Evolutionary conservation across 331 rosid genomes (phyloP), one percentile per base, ranked within the genome.

Genomic region (Quercus lobata): DNA sequence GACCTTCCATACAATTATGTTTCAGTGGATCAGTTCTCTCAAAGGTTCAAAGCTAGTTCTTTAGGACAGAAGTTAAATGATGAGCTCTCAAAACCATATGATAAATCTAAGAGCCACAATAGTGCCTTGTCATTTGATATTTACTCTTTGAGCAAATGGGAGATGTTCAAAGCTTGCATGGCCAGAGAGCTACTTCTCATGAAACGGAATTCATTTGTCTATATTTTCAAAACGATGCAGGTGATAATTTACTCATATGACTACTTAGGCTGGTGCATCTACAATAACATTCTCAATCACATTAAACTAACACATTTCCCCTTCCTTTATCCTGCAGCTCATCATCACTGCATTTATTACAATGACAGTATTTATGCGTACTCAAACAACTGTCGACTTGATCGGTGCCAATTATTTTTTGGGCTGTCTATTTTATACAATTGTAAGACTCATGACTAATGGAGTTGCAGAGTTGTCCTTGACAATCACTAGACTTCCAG

Each of bases 361-460:
- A 83, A 92, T 91, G 92, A 94, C 98, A 0, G 97, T 94, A 25
- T 94, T 92, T 87, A 29, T 90, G 12, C 86, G 96, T 25, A 90
- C 91, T 75, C 85, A 88, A 76, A 84, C 76, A 80, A 72, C 73
- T 52, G 87, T 86, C 78, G 94, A 94, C 73, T 44, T 77, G 80
- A 22, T 66, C 21, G 79, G 90, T 69, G 89, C 88, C 25, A 90
- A 84, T 81, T 87, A 84, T 65, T 89, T 86, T 75, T 76, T 94
- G 88, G 96, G 97, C 29, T 84, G 94, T 37, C 69, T 94, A 81
- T 94, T 88, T 73, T 94, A 90, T 63, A 87, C 96, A 14, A 90
- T 94, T 5, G 79, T 89, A 56, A 89, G 94, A 73, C 92, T 87
- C 75, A 81, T 92, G 84, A 88, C 92, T 15, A 88, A 90, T 83